Base-by-base conservation (phyloP, 805 yeast species). In the Candida sithepensis region DNA sequence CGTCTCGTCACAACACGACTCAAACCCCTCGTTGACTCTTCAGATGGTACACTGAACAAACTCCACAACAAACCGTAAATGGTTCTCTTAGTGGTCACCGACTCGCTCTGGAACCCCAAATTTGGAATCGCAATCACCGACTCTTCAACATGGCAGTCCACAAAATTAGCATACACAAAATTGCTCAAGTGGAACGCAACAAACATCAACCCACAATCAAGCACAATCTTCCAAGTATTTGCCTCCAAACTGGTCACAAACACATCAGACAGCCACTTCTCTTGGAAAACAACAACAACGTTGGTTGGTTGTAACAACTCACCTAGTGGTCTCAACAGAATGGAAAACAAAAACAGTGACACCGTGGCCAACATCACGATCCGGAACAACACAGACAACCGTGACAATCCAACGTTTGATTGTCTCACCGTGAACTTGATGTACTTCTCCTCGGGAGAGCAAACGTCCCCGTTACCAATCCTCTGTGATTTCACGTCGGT, bases 101-200 rank as follows among this genome's bases (percentile, higher is more conserved):
- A 67, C 41, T 69, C 69, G 26, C 69, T 55, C 51, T 77, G 82
- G 2, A 78, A 57, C 1, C 82, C 82, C 43, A 77, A 60, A 33
- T 73, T 70, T 28, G 74, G 74, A 59, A 78, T 72, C 2, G 76
- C 71, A 19, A 70, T 64, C 45, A 78, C 54, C 4, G 68, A 64
- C 50, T 78, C 82, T 44, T 70, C 68, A 13, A 72, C 64, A 28
- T 65, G 65, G 48, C 68, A 70, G 45, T 63, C 61, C 1, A 44
- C 3, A 3, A 66, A 43, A 10, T 63, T 48, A 23, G 65, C 58
- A 39, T 55, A 56, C n/a, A 39, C 5, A 9, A 39, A 19, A 20
- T 39, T 39, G 30, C 30, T 18, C 8, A 44, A 32, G 14, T 44
- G 42, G 3, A 39, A 22, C 2, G 12, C 12, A 13, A 39, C 7